These are phyloP conservation scores for Peltaster fructicola DNA, from an alignment of 2,329 filamentous ascomycete genomes.

Conservation along the genomic window DNA sequence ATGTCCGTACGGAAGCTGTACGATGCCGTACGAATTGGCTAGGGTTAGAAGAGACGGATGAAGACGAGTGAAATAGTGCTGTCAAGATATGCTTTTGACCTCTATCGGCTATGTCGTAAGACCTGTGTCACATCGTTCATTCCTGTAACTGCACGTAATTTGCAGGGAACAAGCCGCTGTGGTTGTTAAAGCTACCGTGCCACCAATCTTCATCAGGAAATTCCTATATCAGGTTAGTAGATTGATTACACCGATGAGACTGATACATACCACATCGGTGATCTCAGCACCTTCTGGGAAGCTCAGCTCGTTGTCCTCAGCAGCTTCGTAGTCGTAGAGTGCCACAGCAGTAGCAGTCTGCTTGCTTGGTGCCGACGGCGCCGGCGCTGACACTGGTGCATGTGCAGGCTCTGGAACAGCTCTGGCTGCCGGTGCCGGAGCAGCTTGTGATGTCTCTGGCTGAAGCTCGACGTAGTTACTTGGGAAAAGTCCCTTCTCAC, in stretches of 20 bases:
- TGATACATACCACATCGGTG: conserved; percentile 48
- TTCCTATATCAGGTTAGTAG: conserved; percentile 35
- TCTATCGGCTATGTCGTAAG: too few relatives aligned
- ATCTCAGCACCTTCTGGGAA: conserved; percentile 84
- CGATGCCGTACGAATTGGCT: conserved; percentile 44
- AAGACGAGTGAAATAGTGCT: too few relatives aligned
- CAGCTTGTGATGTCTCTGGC: conserved; percentile 28
- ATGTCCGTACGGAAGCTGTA: conserved; percentile 45
- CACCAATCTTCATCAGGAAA: conserved; percentile 99
- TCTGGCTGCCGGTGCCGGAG: conserved; percentile 24
- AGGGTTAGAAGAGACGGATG: conserved; percentile 37
- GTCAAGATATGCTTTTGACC: too few relatives aligned
- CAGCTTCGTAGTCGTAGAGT: conserved; percentile 89
- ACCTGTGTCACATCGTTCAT: too few relatives aligned
- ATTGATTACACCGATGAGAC: not conserved
- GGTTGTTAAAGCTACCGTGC: conserved; percentile 71
- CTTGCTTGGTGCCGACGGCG: conserved; percentile 24
- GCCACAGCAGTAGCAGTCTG: conserved; percentile 59
- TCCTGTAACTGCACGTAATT: conserved; percentile 33
- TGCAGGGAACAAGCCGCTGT: conserved; percentile 59
- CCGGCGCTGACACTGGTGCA: conserved; percentile 6
- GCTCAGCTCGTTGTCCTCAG: conserved; percentile 72
- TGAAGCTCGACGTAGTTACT: conserved; percentile 91
- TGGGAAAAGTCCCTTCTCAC: conserved; percentile 81
- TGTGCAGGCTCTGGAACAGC: conserved; percentile 22